A percentile compares a stretch with the other conserved stretches of the same genome.
Evolutionary conservation across 768 basidiomycete genomes (phyloP).

Genomic region (Lentinula boryana): DNA sequence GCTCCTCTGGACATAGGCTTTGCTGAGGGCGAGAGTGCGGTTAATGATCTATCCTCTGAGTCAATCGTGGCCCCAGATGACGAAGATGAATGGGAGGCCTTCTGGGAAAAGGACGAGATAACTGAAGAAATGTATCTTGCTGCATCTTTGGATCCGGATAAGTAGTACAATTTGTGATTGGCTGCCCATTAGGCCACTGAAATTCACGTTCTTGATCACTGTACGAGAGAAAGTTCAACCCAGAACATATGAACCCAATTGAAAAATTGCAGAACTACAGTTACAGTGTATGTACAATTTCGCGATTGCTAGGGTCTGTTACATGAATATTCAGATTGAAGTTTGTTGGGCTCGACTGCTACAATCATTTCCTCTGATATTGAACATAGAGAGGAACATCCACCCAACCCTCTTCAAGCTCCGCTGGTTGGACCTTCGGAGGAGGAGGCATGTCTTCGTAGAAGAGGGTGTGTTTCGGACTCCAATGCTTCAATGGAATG

Average conservation of each 20-base stretch:
- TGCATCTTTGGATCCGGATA: background rate
- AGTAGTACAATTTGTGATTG: background rate
- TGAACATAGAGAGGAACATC: constrained; percentile 1
- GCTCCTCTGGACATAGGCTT: constrained; percentile 31
- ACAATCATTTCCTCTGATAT: background rate
- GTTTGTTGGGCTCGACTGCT: too few species aligned
- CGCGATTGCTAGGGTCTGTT: too few species aligned
- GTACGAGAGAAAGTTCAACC: too few species aligned
- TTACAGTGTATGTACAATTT: too few species aligned
- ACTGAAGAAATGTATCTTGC: constrained; percentile 28
- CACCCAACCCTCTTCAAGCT: background rate
- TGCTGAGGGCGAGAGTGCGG: constrained; percentile 18
- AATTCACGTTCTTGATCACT: too few species aligned
- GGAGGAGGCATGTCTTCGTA: background rate
- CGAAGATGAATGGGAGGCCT: constrained; percentile 44
- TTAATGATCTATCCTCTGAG: constrained; percentile 16
- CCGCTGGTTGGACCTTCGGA: background rate
- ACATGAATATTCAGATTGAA: too few species aligned
- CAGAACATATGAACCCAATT: too few species aligned
- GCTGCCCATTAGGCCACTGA: too few species aligned
- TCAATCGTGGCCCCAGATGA: constrained; percentile 3
- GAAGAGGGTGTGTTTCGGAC: background rate
- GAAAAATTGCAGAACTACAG: too few species aligned
- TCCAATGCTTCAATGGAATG: background rate
- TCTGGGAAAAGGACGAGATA: constrained; percentile 36